phyloP scores from a whole-genome alignment of 2,329 filamentous ascomycete genomes.

The Penicillium sp. region DNA sequence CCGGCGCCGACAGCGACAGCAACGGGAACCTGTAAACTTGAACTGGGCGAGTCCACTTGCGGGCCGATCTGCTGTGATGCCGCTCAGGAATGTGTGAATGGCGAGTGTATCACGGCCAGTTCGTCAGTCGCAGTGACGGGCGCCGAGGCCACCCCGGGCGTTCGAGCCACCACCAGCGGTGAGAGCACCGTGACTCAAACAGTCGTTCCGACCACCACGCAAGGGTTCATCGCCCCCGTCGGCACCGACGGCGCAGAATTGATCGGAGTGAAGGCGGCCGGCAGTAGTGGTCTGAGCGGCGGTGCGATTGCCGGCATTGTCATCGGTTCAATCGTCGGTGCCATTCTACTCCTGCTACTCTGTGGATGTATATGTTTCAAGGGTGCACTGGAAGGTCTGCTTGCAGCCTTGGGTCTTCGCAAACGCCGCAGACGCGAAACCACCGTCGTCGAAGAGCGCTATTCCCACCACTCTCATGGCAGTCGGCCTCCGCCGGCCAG shows the following conservation, averaged over 20 bases:
- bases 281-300: slow-evolving; percentile 39
- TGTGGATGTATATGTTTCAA: slow-evolving; percentile 42
- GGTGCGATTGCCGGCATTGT: slow-evolving; percentile 49
- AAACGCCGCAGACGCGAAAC: slow-evolving; percentile 34
- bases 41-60: slow-evolving; percentile 40
- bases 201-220: slow-evolving; percentile 37
- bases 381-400: slow-evolving; percentile 34
- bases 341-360: slow-evolving; percentile 41
- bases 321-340: slow-evolving; percentile 43
- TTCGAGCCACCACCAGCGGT: slow-evolving; percentile 42
- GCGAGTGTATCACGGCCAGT: slow-evolving; percentile 37
- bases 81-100: slow-evolving; percentile 39
- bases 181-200: slow-evolving; percentile 41
- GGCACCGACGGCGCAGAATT: slow-evolving; percentile 38
- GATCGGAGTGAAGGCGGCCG: slow-evolving; percentile 27
- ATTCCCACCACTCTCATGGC: slow-evolving; percentile 30
- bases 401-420: slow-evolving; percentile 40
- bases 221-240: slow-evolving; percentile 42
- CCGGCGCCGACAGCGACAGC: slow-evolving; percentile 19
- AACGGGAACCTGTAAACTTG: slow-evolving; percentile 42
- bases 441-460: slow-evolving; percentile 37
- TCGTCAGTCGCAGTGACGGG: slow-evolving; percentile 36
- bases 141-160: slow-evolving; percentile 32
- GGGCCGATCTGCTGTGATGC: slow-evolving; percentile 42
- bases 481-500: slow-evolving; percentile 25